Conservation (phyloP, 345 rosid genomes). For the Punica granatum region DNA sequence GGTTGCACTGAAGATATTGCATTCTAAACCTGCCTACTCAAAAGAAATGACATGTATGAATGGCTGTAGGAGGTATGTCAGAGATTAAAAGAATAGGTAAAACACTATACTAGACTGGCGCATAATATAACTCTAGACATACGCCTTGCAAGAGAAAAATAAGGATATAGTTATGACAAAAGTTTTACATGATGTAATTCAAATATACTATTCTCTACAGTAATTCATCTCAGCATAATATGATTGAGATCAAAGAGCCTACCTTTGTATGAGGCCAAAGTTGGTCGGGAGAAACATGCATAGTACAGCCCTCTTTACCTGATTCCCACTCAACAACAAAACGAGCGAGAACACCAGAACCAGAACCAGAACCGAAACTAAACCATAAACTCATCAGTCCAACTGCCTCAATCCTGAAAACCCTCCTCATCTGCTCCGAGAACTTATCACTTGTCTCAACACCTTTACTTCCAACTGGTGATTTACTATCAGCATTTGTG, state of each 20-base stretch:
- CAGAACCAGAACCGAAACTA: slow-evolving; percentile 84
- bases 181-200: background rate
- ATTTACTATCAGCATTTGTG: slow-evolving; percentile 42
- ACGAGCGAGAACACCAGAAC: slow-evolving; percentile 80
- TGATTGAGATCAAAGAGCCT: slow-evolving; percentile 9
- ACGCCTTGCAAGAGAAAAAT: too few relatives aligned
- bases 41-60: background rate
- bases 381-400: slow-evolving; percentile 97
- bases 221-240: background rate
- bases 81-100: background rate
- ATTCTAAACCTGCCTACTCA: background rate
- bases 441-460: slow-evolving; percentile 69
- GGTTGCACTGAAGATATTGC: background rate
- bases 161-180: background rate
- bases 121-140: background rate
- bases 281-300: slow-evolving; percentile 99
- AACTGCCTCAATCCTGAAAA: slow-evolving; percentile 90
- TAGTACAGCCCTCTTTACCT: slow-evolving; percentile 94
- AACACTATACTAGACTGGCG: background rate
- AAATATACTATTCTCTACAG: too few relatives aligned
- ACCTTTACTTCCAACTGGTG: slow-evolving; percentile 47
- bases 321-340: slow-evolving; percentile 99
- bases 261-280: slow-evolving; percentile 99
- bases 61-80: background rate
- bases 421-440: slow-evolving; percentile 75